phyloP scores from a whole-genome alignment of 2,329 filamentous ascomycete species.

The Pseudogymnoascus sp. region DNA sequence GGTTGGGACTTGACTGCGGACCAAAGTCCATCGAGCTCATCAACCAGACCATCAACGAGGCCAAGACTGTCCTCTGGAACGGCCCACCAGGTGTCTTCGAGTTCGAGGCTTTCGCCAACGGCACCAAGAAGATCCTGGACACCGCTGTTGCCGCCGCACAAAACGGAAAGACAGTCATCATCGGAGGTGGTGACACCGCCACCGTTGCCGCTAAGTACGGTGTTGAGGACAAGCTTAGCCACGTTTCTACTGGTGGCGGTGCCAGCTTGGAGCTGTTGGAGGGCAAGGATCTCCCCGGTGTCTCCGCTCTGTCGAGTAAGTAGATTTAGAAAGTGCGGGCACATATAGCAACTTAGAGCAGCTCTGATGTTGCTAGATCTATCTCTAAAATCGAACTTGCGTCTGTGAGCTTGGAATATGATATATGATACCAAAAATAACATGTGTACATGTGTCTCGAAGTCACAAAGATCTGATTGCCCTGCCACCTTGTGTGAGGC shows the following conservation, averaged over 20 bases:
- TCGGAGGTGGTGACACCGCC: constrained; percentile 94
- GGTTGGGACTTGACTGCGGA: constrained; percentile 96
- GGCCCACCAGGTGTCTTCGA: constrained; percentile 96
- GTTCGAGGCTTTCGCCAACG: constrained; percentile 86
- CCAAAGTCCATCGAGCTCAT: constrained; percentile 81
- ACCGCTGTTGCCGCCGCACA: constrained; percentile 74
- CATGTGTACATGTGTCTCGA: not conserved
- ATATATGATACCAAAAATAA: not conserved
- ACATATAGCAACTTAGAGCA: constrained; percentile 3
- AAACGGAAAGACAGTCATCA: constrained; percentile 91
- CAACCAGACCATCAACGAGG: constrained; percentile 75
- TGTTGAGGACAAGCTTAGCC: constrained; percentile 93
- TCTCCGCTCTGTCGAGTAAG: constrained; percentile 78
- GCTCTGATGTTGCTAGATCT: constrained; percentile 9
- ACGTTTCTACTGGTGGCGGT: constrained; percentile 95
- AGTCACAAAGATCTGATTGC: not conserved
- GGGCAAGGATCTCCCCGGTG: constrained; percentile 95
- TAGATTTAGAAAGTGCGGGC: constrained; percentile 31
- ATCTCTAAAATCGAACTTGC: not conserved
- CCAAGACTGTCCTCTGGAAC: constrained; percentile 98
- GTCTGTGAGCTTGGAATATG: not conserved
- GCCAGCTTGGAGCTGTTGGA: constrained; percentile 93
- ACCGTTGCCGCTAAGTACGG: constrained; percentile 97
- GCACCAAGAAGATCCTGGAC: constrained; percentile 87
- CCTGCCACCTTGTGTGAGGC: not conserved